Base-by-base conservation (phyloP, 2,329 filamentous ascomycete species). In the Fusarium verrucosum region DNA sequence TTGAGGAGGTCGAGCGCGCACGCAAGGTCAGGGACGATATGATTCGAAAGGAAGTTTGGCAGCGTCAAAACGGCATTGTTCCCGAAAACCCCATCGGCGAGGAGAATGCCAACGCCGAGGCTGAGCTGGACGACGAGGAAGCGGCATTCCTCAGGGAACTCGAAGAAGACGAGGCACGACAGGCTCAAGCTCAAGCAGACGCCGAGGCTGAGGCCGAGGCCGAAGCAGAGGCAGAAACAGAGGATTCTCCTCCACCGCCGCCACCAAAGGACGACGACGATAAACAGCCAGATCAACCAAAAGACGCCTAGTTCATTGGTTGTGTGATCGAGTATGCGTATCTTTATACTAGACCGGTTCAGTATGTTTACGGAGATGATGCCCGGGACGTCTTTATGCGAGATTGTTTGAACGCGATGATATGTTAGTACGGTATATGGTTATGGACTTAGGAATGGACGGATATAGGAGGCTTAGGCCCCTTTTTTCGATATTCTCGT, bases 1-100 rank as follows among this genome's bases (percentile, higher is more conserved):
- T 97, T 45, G 95, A 98, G 76, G 95, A 99, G 79, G 90, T 94
- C 1, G 95, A 99, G 79, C 85, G 95, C 50, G 83, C 92, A 41
- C 85, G 95, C 45, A 90, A 89, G 73, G 86, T 89, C 32, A 96
- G 94, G 75, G 95, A 99, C 72, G 95, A 98, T 60, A 85, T 87
- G 69, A 92, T 93, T 58, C 84, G 94, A 55, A 89, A 87, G 70
- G 94, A 97, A 76, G 91, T 89, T 13, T 90, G 87, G 87, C 87
- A 89, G 69, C 79, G 86, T 37, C 83, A 85, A 79, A 89, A 89
- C 68, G 87, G 87, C 13, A 76, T 85, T 16, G 55, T 82, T 17
- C 74, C 80, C 1, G 82, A 82, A 11, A 74, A 82, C 1, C 74
- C 75, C 9, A 76, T 77, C 33, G 82, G 78, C 22, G 78, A 80